Evolutionary conservation across 2,329 filamentous ascomycete species (phyloP), one percentile per base, ranked within the genome.

Genomic region (Gliomastix tumulicola): DNA sequence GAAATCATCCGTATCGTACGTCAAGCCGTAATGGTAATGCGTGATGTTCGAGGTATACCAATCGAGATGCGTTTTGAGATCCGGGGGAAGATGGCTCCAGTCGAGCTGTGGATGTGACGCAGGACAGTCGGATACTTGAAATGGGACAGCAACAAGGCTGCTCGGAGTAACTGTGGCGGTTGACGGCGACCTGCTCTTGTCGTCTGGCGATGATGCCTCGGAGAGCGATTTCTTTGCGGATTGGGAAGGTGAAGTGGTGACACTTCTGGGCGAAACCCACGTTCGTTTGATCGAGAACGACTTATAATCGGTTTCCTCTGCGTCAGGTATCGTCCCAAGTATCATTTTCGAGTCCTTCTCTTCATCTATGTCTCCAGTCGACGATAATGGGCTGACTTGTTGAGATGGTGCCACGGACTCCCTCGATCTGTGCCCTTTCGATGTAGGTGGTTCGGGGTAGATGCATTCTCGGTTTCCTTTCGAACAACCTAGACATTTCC

Each of bases 381-480:
- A 74, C 16, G 76, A 78, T 27, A 62, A 66, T 3, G 69, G 70
- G 42, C 73, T 76, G 4, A 15, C 23, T 18, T 25, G 15, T 22
- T 31, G 19, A 17, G 19, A 5, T n/a, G 31, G 8, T 15, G 28
- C 7, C 6, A 39, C 40, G 30, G n/a, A n/a, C 35, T 42, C 22
- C 21, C n/a, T 30, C 36, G 30, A 9, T 17, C 21, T 19, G 30
- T 21, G 18, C 21, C 62, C 55, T 44, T 69, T 73, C 27, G 63
- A 49, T 9, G 63, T 56, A 32, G 76, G 65, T 21, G 80, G 68
- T 33, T 90, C 87, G 4, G 92, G 90, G 56, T 96, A 98, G 40
- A 84, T 71, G 57, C 92, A 98, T 45, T 94, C 87, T 61, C 92
- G 77, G 48, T 81, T 85, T 34, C 90, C 92, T 62, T 97, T 98